Evolutionary conservation across 257 asterid species (phyloP), one percentile per base, ranked within the genome.

Genomic region (Solanum paucissectum): DNA sequence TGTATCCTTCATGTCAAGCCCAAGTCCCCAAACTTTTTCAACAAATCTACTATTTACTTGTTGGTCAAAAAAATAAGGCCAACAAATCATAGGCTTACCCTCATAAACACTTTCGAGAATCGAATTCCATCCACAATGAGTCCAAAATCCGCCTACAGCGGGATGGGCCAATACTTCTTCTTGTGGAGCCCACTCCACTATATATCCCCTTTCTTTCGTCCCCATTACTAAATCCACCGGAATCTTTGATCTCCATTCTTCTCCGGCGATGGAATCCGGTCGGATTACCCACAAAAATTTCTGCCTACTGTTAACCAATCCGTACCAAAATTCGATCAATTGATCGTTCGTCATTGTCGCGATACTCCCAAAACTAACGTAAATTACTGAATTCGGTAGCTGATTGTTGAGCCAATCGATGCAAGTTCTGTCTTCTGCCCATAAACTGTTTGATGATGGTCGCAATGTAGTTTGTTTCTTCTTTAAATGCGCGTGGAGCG

Each of bases 101-200:
- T 79, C 92, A 0, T 62, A 84, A 6, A 94, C 58, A 7, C 92
- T 87, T 14, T 93, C 95, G 14, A 94, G 32, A 12, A 93, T 93
- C 6, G 95, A 93, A 40, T 93, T 92, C 97, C 95, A 93, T 9
- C 95, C 97, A 66, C 89, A 85, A 29, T 94, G 95, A 3, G 95
- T 94, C 73, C 93, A 88, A 27, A 92, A 92, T 0, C 95, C 95
- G 2, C 90, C 94, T 0, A 93, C 84, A 0, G 95, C 68, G 0
- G 88, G 52, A 29, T 94, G 95, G 0, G 88, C 90, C 86, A 94
- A 37, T 20, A 94, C 95, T 84, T 93, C 93, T 7, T 91, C 91
- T 68, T 94, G 94, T 1, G 94, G 94, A 1, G 91, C 93, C 97
- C 94, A 94, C 2, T 88, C 92, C 86, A 93, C 94, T 16, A 91